Evolutionary conservation across 2,329 filamentous ascomycete genomes (phyloP).

Genomic region (Fusarium sp.): DNA sequence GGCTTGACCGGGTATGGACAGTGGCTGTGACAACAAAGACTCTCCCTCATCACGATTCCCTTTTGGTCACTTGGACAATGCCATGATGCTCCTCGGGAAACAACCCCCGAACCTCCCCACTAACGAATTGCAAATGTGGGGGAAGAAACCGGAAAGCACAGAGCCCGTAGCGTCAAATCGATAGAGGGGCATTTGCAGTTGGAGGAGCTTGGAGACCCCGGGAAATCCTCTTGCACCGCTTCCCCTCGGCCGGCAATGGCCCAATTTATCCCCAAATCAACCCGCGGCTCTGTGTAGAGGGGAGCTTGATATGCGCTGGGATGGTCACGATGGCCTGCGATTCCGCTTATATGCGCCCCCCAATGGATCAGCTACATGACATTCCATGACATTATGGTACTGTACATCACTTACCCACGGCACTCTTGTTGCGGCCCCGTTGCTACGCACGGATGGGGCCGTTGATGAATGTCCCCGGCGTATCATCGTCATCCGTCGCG

Average conservation of each 20-base stretch:
- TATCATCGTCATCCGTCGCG: slow-evolving; percentile 43
- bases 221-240: slow-evolving; percentile 52
- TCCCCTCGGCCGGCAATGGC: slow-evolving; percentile 46
- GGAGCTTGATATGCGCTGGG: slow-evolving; percentile 17
- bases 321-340: slow-evolving; percentile 39
- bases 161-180: slow-evolving; percentile 29
- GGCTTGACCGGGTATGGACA: slow-evolving; percentile 13
- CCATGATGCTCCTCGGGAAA: slow-evolving; percentile 23
- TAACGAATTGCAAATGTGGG: slow-evolving; percentile 35
- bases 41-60: slow-evolving; percentile 11
- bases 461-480: slow-evolving; percentile 35
- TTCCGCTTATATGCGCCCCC: slow-evolving; percentile 36
- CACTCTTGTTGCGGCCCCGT: slow-evolving; percentile 30
- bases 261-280: slow-evolving; percentile 30
- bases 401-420: slow-evolving; percentile 12
- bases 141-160: slow-evolving; percentile 41
- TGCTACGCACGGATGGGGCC: slow-evolving; percentile 27
- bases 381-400: slow-evolving; percentile 11
- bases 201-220: slow-evolving; percentile 41
- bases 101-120: slow-evolving; percentile 27
- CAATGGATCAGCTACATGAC: slow-evolving; percentile 18
- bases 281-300: slow-evolving; percentile 15
- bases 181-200: slow-evolving; percentile 18
- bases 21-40: slow-evolving; percentile 27
- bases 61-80: not conserved